phyloP scores from a whole-genome alignment of 2,329 filamentous ascomycete genomes.

The Tolypocladium tropicale region DNA sequence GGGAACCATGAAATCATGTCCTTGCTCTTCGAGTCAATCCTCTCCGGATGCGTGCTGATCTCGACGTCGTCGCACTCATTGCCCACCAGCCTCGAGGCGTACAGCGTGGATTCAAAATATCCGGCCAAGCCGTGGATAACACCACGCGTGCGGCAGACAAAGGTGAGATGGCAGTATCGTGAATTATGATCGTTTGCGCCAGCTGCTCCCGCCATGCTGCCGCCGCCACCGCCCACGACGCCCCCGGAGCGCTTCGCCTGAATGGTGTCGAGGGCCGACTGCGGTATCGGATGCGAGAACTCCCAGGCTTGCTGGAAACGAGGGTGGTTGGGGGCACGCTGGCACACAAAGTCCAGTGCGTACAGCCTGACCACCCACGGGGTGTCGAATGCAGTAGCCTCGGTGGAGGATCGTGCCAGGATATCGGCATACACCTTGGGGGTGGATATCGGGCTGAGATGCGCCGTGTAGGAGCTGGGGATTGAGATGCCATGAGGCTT shows the following conservation, averaged over 20 bases:
- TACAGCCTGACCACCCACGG: slow-evolving; percentile 93
- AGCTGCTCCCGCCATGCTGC: slow-evolving; percentile 63
- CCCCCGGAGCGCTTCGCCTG: slow-evolving; percentile 52
- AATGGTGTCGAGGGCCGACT: slow-evolving; percentile 42
- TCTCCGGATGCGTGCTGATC: slow-evolving; percentile 84
- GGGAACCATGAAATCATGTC: slow-evolving; percentile 99
- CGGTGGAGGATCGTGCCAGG: slow-evolving; percentile 46
- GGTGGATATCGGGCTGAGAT: slow-evolving; percentile 83
- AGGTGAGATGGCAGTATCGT: slow-evolving; percentile 67
- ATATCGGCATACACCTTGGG: slow-evolving; percentile 82
- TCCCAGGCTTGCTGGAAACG: slow-evolving; percentile 72
- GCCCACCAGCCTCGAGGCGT: slow-evolving; percentile 40
- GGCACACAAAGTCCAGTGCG: slow-evolving; percentile 76
- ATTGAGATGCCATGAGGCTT: slow-evolving; percentile 82
- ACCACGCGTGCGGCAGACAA: slow-evolving; percentile 67
- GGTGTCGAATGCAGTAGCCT: slow-evolving; percentile 70
- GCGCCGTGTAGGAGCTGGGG: slow-evolving; percentile 84
- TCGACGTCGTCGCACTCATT: slow-evolving; percentile 52
- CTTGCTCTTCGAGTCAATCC: slow-evolving; percentile 84
- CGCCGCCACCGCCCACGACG: slow-evolving; percentile 55
- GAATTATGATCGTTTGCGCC: slow-evolving; percentile 88
- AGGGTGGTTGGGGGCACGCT: slow-evolving; percentile 43
- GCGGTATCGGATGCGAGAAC: slow-evolving; percentile 65
- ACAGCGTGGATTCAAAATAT: slow-evolving; percentile 96
- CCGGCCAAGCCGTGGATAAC: slow-evolving; percentile 85